Percentiles rank a stretch among this genome's conserved stretches.
These are phyloP conservation scores for Colletotrichum sp. DNA, from an alignment of 2,329 filamentous ascomycete species.

Conservation along the genomic window DNA sequence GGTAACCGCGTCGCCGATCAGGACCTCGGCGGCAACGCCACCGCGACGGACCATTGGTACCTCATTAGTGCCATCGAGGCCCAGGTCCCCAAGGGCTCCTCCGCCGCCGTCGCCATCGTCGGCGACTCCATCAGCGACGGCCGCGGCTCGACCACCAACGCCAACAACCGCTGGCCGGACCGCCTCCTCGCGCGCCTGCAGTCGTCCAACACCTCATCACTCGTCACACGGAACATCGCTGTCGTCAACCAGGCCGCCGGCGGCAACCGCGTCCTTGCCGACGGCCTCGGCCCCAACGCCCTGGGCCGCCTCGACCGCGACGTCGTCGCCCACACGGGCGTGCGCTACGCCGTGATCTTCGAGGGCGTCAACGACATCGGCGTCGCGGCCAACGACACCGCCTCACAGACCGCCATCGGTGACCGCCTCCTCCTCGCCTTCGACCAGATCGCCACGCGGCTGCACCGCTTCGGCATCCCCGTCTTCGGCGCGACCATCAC, in stretches of 20 bases:
- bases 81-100: conserved; percentile 40
- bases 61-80: conserved; percentile 64
- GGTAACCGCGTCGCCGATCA: conserved; percentile 54
- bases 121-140: conserved; percentile 74
- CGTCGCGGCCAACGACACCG: conserved; percentile 43
- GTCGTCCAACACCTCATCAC: conserved; percentile 22
- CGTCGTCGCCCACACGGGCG: conserved; percentile 58
- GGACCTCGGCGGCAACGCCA: conserved; percentile 37
- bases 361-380: conserved; percentile 72
- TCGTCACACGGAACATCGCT: conserved; percentile 36
- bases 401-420: conserved; percentile 49
- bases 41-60: conserved; percentile 56
- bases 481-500: conserved; percentile 63
- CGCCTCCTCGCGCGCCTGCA: conserved; percentile 49
- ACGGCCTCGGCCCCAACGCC: conserved; percentile 64
- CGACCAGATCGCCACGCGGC: conserved; percentile 56
- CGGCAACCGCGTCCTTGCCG: conserved; percentile 64
- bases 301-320: conserved; percentile 64
- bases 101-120: conserved; percentile 56
- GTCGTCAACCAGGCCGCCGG: conserved; percentile 67
- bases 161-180: conserved; percentile 56
- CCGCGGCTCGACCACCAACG: conserved; percentile 61
- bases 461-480: conserved; percentile 57
- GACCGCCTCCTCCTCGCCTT: conserved; percentile 58
- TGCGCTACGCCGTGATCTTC: conserved; percentile 63